Base-by-base conservation (phyloP, 2,329 filamentous ascomycete species). In the Colletotrichum sp. region DNA sequence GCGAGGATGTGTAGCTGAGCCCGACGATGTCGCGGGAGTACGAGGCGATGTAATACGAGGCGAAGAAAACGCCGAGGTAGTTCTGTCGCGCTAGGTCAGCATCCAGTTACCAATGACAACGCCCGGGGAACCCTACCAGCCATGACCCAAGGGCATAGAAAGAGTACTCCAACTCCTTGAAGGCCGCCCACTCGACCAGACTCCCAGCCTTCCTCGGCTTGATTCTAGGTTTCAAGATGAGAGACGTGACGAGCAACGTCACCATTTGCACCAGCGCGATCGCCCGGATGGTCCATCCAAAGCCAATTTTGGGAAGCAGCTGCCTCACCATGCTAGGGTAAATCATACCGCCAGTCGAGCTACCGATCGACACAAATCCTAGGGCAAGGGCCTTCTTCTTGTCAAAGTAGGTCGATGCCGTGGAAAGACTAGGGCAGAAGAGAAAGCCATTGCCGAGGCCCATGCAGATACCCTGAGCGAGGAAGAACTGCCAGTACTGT, bases 321-420 rank as follows among this genome's bases (percentile, higher is more conserved):
- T 89, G 86, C 64, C 91, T 87, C 78, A 93, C 91, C 76, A 90
- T 84, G 57, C 88, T 87, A 0, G 92, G 91, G 79, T 91, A 93
- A 9, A 93, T 81, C 63, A 78, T 16, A 3, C 91, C 91, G 13
- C 91, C 91, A 12, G 93, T 88, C 24, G 89, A 90, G 69, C 89
- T 90, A 12, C 93, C 93, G 26, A 88, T 87, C 0, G 92, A 91
- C 2, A 89, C 87, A 24, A 94, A 82, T 16, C 93, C 93, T 68
- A 94, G 89, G 12, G 90, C 92, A 4, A 94, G 83, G 1, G 89
- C 88, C 62, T 91, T 87, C 76, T 87, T 89, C 60, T 84, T 87
- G 71, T 84, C 85, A 80, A 94, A 95, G 79, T 95, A 95, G 13
- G 93, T 93, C 6, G 92, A 90, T 3, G 95, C 85, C 5, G 93